phyloP scores from a whole-genome alignment of 768 basidiomycete species.

The Mycena metata region DNA sequence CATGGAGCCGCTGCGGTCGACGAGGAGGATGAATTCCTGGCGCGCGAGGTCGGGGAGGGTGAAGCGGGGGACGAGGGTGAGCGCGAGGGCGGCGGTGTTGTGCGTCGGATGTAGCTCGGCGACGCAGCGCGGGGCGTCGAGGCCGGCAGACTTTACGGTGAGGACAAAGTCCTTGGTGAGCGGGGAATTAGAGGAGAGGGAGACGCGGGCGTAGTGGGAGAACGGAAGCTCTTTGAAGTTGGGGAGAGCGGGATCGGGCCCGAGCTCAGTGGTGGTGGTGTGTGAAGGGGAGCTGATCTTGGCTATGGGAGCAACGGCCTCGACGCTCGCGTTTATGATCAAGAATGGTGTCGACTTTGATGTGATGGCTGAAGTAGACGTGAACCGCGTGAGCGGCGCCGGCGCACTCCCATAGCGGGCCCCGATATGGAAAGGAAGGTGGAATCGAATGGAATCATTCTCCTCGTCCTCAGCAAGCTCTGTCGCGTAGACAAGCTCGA shows the following conservation, averaged over 20 bases:
- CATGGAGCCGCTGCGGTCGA: constrained; percentile 54
- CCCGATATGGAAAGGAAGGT: constrained; percentile 28
- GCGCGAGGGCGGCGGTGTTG: constrained; percentile 50
- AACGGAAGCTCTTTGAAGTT: constrained; percentile 25
- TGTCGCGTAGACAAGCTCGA: constrained; percentile 33
- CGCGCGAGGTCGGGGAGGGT: constrained; percentile 42
- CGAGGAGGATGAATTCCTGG: constrained; percentile 26
- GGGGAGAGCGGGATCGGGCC: constrained; percentile 34
- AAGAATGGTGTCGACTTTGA: constrained; percentile 18
- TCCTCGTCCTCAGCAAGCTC: constrained; percentile 28
- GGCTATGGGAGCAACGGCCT: constrained; percentile 27
- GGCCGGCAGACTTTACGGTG: constrained; percentile 46
- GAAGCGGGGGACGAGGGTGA: constrained; percentile 60
- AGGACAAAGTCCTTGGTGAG: constrained; percentile 62
- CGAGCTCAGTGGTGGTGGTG: constrained; percentile 33
- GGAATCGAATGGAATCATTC: constrained; percentile 28
- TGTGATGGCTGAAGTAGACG: background rate
- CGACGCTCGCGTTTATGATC: constrained; percentile 25
- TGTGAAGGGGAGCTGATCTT: constrained; percentile 31
- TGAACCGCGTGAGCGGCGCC: background rate
- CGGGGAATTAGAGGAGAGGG: constrained; percentile 25
- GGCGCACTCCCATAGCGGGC: constrained; percentile 36
- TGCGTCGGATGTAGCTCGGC: constrained; percentile 20
- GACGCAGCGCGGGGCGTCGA: constrained; percentile 28
- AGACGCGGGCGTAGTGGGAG: constrained; percentile 30